Conservation (phyloP, 805 yeast genomes). For the Pichia paraexigua region DNA sequence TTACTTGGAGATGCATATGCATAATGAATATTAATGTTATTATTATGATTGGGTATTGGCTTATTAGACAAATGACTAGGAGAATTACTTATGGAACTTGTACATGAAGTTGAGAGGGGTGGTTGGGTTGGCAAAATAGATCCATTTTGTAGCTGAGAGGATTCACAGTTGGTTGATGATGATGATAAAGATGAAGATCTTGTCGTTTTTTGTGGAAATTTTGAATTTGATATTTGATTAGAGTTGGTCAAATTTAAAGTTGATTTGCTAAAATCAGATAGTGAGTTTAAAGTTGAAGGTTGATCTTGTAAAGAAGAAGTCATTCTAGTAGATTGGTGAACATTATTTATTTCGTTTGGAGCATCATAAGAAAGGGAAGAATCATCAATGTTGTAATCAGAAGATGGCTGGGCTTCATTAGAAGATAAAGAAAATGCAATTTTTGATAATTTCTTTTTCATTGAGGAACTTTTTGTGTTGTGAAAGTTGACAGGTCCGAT, state of each 20-base stretch:
- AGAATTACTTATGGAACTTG: neutral
- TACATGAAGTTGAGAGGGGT: neutral
- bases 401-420: neutral
- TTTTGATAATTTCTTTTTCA: slow-evolving; percentile 4
- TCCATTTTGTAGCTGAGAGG: neutral
- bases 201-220: neutral
- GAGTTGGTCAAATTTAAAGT: neutral
- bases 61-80: neutral
- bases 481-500: neutral
- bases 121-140: neutral
- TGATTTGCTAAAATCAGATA: neutral
- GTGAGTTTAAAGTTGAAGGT: neutral
- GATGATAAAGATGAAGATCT: neutral
- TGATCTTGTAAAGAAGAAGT: neutral
- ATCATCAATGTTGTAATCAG: neutral
- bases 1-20: slow-evolving; percentile 4
- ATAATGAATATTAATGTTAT: neutral
- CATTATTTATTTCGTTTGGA: neutral
- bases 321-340: neutral
- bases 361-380: neutral
- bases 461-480: neutral
- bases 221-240: neutral
- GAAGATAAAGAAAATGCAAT: slow-evolving; percentile 4
- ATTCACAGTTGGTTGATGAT: neutral
- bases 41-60: neutral